Base-by-base conservation (phyloP, 495 filamentous ascomycete species). In the Xylaria palmicola region DNA sequence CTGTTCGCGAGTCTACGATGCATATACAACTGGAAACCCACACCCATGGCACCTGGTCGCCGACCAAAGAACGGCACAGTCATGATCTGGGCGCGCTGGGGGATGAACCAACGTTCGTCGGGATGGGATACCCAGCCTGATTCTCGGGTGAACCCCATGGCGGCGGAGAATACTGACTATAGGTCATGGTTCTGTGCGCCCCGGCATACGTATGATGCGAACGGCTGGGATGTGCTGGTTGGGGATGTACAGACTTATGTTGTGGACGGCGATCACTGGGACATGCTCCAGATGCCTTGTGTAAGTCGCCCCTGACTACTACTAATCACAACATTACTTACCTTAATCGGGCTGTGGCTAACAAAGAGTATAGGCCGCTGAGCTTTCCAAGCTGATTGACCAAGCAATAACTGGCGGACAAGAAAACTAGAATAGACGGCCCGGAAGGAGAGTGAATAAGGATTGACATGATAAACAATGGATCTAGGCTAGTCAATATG, bases 1-100 rank as follows among this genome's bases (percentile, higher is more conserved):
- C 86, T 87, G 48, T 86, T 90, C 69, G 90, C 90, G 74, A 72
- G 79, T 6, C 77, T 84, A 27, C 84, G 85, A 59, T 87, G 90
- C 68, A 76, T 81, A 52, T 81, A 82, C 6, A 74, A 89, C 10
- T 83, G 83, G 49, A 80, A 77, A 10, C 90, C 90, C 69, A 70
- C 76, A n/a, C 76, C 82, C 9, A 62, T 68, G 48, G 81, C 79
- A 6, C 41, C 62, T 5, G 15, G 12, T 29, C 19, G 56, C 5
- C 47, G 57, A 13, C 66, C 77, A 4, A 76, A 74, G 26, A 81
- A 85, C 1, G 80, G 81, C 26, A 86, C 84, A 3, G 81, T 79
- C 65, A 70, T 85, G 47, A 81, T 90, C 60, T 90, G 86, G 86
- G 83, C 82, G 24, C 79, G 81, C 62, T 86, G 89, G 53, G 88